A percentile compares a stretch with the other conserved stretches of the same genome.
These are phyloP conservation scores for Hypericum androsaemum DNA, from an alignment of 345 rosid species.

Conservation along the genomic window DNA sequence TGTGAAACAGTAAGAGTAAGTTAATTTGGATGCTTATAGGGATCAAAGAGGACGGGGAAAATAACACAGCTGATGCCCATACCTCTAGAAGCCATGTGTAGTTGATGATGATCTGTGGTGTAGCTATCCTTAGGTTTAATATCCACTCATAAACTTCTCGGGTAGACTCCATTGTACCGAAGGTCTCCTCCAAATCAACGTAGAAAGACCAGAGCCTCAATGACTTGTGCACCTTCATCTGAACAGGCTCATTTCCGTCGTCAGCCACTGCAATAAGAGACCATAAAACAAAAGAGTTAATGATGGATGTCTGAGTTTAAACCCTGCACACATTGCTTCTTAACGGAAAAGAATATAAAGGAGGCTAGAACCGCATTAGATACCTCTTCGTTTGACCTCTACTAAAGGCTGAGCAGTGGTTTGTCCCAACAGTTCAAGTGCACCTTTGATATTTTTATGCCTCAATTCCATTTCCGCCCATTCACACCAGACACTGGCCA, in stretches of 20 bases:
- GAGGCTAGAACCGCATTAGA: constrained; percentile 4
- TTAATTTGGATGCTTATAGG: constrained; percentile 3
- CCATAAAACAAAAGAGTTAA: constrained; percentile 3
- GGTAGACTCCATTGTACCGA: constrained; percentile 84
- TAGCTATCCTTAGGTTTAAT: constrained; percentile 86
- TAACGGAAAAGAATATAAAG: not conserved
- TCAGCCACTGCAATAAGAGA: constrained; percentile 52
- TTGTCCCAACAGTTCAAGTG: constrained; percentile 79
- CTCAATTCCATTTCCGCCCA: constrained; percentile 98
- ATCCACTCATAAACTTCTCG: constrained; percentile 87
- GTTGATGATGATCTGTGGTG: constrained; percentile 87
- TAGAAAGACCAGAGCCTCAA: no score
- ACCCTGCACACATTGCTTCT: not conserved
- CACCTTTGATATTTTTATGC: constrained; percentile 76
- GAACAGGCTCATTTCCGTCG: constrained; percentile 89
- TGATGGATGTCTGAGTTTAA: not conserved
- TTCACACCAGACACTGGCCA: constrained; percentile 87
- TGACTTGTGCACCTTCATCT: no score
- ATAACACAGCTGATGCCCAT: no score
- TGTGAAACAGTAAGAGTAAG: constrained; percentile 1
- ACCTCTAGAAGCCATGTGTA: constrained; percentile 77
- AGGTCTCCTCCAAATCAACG: no score
- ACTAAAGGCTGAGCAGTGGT: constrained; percentile 95
- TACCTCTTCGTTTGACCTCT: constrained; percentile 90
- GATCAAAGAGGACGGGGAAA: not conserved